Percentiles rank a stretch among this genome's conserved stretches.
These are phyloP conservation scores for Aspergillus caelatus DNA, from an alignment of 2,329 filamentous ascomycete genomes.

Conservation along the genomic window DNA sequence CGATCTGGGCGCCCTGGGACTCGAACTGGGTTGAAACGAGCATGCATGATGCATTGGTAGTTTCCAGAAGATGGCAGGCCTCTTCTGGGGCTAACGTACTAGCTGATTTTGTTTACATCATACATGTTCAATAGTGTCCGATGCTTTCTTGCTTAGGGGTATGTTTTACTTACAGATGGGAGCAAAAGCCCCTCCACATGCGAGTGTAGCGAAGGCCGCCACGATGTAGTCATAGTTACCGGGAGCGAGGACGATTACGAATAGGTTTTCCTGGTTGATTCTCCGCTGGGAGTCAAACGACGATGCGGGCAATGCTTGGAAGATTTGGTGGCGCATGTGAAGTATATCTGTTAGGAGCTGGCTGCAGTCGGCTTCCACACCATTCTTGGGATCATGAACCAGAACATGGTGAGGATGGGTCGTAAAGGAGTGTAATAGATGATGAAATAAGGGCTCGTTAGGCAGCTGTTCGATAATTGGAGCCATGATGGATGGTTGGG, in stretches of 20 bases:
- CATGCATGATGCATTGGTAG: background rate
- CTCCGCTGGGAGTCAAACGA: background rate
- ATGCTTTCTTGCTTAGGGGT: background rate
- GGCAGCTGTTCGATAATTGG: background rate
- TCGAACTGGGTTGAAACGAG: background rate
- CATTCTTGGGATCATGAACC: background rate
- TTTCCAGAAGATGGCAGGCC: background rate
- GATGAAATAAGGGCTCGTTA: background rate
- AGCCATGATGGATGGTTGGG: slow-evolving; percentile 40
- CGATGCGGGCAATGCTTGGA: background rate
- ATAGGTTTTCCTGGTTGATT: background rate
- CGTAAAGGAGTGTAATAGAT: background rate
- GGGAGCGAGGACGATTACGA: background rate
- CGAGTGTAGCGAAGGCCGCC: background rate
- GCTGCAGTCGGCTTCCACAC: background rate
- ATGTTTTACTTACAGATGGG: background rate
- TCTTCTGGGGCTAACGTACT: background rate
- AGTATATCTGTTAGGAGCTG: background rate
- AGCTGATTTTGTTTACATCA: background rate
- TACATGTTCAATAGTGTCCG: too few relatives aligned
- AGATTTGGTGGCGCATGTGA: background rate
- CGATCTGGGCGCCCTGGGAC: background rate
- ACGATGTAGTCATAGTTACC: background rate
- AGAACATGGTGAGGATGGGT: background rate
- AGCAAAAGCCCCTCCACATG: background rate